Base-by-base conservation (phyloP, 768 basidiomycete species). In the Chalciporus piperatus region DNA sequence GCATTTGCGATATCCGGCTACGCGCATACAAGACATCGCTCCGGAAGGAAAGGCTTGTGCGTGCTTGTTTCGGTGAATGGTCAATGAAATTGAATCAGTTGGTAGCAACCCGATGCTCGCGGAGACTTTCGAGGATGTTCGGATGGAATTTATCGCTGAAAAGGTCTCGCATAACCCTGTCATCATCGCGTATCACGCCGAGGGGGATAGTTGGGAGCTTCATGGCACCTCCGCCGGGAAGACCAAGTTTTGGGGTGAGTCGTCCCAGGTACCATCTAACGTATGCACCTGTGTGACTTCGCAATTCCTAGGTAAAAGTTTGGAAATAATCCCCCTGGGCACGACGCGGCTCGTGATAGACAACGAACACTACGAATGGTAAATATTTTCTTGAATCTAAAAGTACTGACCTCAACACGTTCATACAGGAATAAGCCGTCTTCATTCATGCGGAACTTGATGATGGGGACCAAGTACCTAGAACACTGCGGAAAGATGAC, bases 381-480 rank as follows among this genome's bases (percentile, higher is more conserved):
- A 57, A 59, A 79, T 3, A 40, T 6, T 51, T 49, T 27, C 13
- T 27, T 38, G 28, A 13, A 32, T 43, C 23, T 44, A 20, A 22
- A 17, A 42, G 28, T 17, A 27, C 53, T 41, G 45, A 40, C 45
- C 22, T 47, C 48, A 8, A 54, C 41, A 37, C 35, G 6, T 22
- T 27, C 41, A 8, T 4, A 11, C 59, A 92, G 92, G 91, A 85
- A 80, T 42, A 89, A 87, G 57, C 92, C 92, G 2, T 91, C 89
- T 1, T 89, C 89, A 3, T 95, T 93, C 69, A 84, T 93, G 75
- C 75, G 92, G 54, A 93, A 93, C 69, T 72, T 95, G 51, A 85
- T 94, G 82, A 85, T 91, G 69, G 92, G 92, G 10, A 87, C 89
- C 22, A 93, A 93, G 63, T 95, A 94, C 64, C 77, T 95, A 23